Base-by-base conservation (phyloP, 2,329 filamentous ascomycete genomes). In the Bertia moriformis region DNA sequence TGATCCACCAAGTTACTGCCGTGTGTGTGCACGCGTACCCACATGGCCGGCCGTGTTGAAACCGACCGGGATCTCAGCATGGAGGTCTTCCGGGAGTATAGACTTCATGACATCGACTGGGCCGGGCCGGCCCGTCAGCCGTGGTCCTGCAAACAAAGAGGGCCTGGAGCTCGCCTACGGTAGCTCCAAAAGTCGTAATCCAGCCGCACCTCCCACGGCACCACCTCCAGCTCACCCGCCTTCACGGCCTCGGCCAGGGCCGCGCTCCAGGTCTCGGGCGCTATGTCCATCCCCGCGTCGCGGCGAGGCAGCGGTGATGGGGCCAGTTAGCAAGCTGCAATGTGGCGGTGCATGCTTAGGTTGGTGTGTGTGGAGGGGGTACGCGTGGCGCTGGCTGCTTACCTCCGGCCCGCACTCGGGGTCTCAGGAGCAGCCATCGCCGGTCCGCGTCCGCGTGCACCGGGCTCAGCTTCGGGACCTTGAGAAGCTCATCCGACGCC, bases 11-110 rank as follows among this genome's bases (percentile, higher is more conserved):
- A n/a, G n/a, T 46, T 5, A 46, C 45, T 20, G 48, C 46, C 39
- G 40, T 41, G n/a, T 38, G 38, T 41, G 38, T 42, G 38, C 15
- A 42, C 36, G 59, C 71, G 45, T 65, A 82, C 78, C 74, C 38
- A 96, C 78, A 50, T 96, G 89, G 15, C 89, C 89, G 24, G 88
- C 87, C 24, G 80, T 78, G 41, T 86, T 86, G 64, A 93, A 96
- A 38, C 87, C 86, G 22, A 76, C 73, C 2, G 88, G 89, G 19
- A 91, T 77, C 45, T 93, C 87, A 30, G 80, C 78, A 46, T 87
- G 76, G 18, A 83, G 67, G 37, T 85, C 78, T 46, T 86, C 77
- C 0, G 88, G 88, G 1, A 98, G 67, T 40, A 95, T 74, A 3
- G 85, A 75, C 38, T 67, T 67, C 52, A 95, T 83, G 29, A 98